phyloP scores from a whole-genome alignment of 495 filamentous ascomycete genomes.

The Aspergillus mulundensis region DNA sequence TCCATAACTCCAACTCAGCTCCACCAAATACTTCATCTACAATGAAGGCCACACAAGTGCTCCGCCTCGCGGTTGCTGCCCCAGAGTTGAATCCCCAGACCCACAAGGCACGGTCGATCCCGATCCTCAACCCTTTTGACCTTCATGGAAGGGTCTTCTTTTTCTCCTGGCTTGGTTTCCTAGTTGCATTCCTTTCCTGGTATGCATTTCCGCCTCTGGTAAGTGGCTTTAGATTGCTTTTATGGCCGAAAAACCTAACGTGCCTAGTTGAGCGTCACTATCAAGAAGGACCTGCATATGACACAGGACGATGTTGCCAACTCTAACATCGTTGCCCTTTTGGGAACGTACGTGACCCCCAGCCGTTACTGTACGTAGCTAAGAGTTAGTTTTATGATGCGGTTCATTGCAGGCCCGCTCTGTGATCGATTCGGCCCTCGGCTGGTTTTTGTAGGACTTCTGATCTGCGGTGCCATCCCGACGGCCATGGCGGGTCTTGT shows the following conservation, averaged over 20 bases:
- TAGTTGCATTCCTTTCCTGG: slow-evolving; percentile 94
- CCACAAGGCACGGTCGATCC: slow-evolving; percentile 77
- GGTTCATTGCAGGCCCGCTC: slow-evolving; percentile 74
- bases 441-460: slow-evolving; percentile 70
- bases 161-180: slow-evolving; percentile 93
- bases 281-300: slow-evolving; percentile 72
- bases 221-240: too few relatives aligned
- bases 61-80: slow-evolving; percentile 29
- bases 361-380: slow-evolving; percentile 8
- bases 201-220: slow-evolving; percentile 79
- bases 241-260: too few relatives aligned
- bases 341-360: slow-evolving; percentile 63
- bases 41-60: slow-evolving; percentile 14
- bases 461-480: slow-evolving; percentile 75
- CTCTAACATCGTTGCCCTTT: slow-evolving; percentile 85
- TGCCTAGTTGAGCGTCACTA: slow-evolving; percentile 62
- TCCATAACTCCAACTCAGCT: not conserved
- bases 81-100: slow-evolving; percentile 67
- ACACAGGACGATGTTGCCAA: slow-evolving; percentile 70
- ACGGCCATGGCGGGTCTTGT: slow-evolving; percentile 80
- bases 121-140: slow-evolving; percentile 74
- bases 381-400: slow-evolving; percentile 62
- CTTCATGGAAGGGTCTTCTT: slow-evolving; percentile 86
- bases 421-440: slow-evolving; percentile 86
- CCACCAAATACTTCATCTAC: not conserved